These are phyloP conservation scores for Chlorella ohadii DNA, from an alignment of 139 green algal genomes.

Conservation along the genomic window DNA sequence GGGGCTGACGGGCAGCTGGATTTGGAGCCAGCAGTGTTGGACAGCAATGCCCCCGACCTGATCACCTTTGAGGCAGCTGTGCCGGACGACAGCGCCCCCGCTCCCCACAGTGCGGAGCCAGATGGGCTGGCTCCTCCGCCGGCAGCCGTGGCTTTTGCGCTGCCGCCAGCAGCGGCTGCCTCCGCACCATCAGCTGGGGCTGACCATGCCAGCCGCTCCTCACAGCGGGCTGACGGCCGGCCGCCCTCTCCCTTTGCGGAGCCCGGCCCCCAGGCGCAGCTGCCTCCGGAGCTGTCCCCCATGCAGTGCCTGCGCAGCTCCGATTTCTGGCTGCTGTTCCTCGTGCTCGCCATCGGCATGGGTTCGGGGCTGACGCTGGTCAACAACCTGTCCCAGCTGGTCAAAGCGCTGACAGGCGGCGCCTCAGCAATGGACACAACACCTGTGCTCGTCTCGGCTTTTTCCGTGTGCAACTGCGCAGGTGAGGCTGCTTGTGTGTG, in stretches of 20 bases:
- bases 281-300: conserved; percentile 34
- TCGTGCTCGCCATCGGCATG: conserved; percentile 56
- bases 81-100: no score
- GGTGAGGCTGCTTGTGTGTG: background rate
- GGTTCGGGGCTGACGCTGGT: conserved; percentile 76
- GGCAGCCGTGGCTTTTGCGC: background rate
- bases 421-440: conserved; percentile 41
- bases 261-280: background rate
- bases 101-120: no score
- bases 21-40: no score
- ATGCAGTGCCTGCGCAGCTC: conserved; percentile 43
- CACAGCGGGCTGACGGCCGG: background rate
- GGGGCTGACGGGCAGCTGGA: no score
- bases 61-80: no score
- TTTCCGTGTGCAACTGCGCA: conserved; percentile 78
- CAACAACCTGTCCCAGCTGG: conserved; percentile 84
- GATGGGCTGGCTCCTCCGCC: background rate
- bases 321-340: conserved; percentile 77
- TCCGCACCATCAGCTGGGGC: background rate
- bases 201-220: background rate
- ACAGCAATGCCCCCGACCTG: no score
- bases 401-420: conserved; percentile 57
- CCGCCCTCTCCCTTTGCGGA: background rate
- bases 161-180: background rate
- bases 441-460: conserved; percentile 77